Percentiles rank a stretch among this genome's conserved stretches.
Conservation (phyloP, 1,284 basidiomycete genomes). For the Schizophyllum commune region DNA sequence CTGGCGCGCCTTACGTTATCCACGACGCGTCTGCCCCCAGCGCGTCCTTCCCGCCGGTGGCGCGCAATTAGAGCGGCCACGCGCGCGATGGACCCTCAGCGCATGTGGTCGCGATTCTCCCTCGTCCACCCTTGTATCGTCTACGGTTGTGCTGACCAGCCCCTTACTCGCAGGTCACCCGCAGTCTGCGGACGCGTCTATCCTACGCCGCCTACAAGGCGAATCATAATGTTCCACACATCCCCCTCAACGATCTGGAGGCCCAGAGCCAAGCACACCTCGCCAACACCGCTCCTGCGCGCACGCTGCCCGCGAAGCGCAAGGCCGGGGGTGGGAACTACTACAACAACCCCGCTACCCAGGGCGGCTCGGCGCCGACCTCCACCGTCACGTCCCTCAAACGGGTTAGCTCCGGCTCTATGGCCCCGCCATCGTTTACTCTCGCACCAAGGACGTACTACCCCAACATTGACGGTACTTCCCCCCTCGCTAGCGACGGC, state of each 20-base stretch:
- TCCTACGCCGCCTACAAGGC: slow-evolving; percentile 78
- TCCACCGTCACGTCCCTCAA: slow-evolving; percentile 21
- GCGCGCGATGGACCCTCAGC: not conserved
- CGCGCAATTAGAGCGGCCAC: not conserved
- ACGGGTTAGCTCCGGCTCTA: slow-evolving; percentile 30
- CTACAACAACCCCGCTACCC: slow-evolving; percentile 42
- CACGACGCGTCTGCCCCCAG: not conserved
- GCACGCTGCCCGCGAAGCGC: slow-evolving; percentile 50
- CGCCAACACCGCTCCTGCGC: slow-evolving; percentile 31
- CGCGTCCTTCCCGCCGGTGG: not conserved
- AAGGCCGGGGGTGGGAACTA: slow-evolving; percentile 36
- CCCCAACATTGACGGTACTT: slow-evolving; percentile 26
- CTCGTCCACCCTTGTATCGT: slow-evolving; percentile 13
- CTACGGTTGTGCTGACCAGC: slow-evolving; percentile 5
- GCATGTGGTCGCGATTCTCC: not conserved
- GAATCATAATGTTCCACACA: slow-evolving; percentile 56
- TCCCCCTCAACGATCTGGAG: slow-evolving; percentile 63
- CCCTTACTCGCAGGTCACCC: slow-evolving; percentile 52
- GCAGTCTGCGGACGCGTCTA: slow-evolving; percentile 65
- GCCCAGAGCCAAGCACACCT: slow-evolving; percentile 38
- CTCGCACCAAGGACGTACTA: slow-evolving; percentile 35
- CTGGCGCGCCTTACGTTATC: slow-evolving; percentile 35
- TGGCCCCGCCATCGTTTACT: slow-evolving; percentile 41
- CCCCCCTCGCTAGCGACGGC: slow-evolving; percentile 21
- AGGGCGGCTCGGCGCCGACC: slow-evolving; percentile 28